phyloP scores from a whole-genome alignment of 768 basidiomycete species.

The Mycena venus region DNA sequence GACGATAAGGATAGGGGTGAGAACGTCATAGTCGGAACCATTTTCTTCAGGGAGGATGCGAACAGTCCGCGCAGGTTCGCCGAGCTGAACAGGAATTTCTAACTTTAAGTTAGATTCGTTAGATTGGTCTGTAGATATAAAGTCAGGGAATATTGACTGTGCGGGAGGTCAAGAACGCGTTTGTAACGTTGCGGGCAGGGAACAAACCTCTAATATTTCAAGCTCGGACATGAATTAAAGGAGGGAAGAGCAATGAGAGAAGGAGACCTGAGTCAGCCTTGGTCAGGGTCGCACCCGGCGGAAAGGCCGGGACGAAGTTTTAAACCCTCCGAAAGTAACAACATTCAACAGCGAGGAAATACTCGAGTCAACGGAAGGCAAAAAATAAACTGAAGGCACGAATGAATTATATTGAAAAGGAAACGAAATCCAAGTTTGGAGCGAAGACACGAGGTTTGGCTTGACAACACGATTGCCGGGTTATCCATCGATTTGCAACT shows the following conservation, averaged over 20 bases:
- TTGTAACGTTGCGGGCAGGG: not conserved
- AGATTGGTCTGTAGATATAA: constrained; percentile 57
- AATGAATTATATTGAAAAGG: no score
- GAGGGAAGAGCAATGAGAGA: not conserved
- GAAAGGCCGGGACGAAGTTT: no score
- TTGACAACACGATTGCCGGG: not conserved
- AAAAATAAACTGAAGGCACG: not conserved
- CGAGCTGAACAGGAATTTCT: constrained; percentile 77
- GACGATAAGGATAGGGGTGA: constrained; percentile 57
- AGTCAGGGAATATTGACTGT: constrained; percentile 87
- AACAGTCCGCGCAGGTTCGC: constrained; percentile 44
- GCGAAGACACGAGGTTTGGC: not conserved
- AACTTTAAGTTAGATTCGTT: constrained; percentile 61
- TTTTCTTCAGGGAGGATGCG: constrained; percentile 50
- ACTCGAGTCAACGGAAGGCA: no score
- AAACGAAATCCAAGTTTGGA: not conserved
- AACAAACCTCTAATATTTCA: constrained; percentile 23
- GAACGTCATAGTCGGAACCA: constrained; percentile 28
- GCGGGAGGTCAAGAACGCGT: not conserved
- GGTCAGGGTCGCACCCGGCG: not conserved
- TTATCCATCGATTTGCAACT: not conserved
- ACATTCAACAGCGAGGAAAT: not conserved
- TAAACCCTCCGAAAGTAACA: constrained; percentile 6
- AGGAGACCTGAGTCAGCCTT: not conserved
- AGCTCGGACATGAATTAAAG: constrained; percentile 20